phyloP scores from a whole-genome alignment of 169 alveolate species.

The Cryptosporidium felis region DNA sequence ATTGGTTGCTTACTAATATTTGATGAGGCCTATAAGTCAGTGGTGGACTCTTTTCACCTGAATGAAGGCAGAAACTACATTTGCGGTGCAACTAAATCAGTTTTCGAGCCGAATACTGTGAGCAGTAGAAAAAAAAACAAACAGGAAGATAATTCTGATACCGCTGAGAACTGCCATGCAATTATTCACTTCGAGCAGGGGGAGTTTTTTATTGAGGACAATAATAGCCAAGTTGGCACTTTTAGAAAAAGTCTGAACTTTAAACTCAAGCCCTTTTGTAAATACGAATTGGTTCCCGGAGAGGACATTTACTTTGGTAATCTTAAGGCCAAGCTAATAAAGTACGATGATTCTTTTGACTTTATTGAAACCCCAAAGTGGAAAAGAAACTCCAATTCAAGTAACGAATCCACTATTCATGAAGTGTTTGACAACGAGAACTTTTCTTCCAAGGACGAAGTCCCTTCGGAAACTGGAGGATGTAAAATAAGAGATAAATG shows the following conservation, averaged over 20 bases:
- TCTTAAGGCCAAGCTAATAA: constrained; percentile 47
- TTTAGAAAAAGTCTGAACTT: neutral
- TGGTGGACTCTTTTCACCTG: constrained; percentile 33
- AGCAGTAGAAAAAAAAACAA: neutral
- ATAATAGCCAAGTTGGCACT: constrained; percentile 22
- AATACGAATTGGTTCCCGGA: constrained; percentile 41
- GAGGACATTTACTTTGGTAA: constrained; percentile 42
- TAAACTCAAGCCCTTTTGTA: constrained; percentile 41
- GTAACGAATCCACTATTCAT: too few relatives aligned
- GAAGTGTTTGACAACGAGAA: too few relatives aligned
- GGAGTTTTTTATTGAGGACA: constrained; percentile 59
- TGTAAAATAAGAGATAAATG: too few relatives aligned
- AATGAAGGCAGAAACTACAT: constrained; percentile 26
- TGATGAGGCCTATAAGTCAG: constrained; percentile 14
- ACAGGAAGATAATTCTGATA: neutral
- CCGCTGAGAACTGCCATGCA: constrained; percentile 17
- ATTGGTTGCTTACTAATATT: constrained; percentile 59
- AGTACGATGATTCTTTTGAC: constrained; percentile 19
- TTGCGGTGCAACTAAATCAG: constrained; percentile 16
- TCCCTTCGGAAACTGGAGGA: too few relatives aligned
- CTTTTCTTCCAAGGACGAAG: too few relatives aligned
- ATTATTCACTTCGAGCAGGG: constrained; percentile 38
- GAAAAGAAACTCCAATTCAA: too few relatives aligned
- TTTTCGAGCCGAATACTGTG: constrained; percentile 16
- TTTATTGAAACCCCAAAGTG: constrained; percentile 37